Base-by-base conservation (phyloP, 192 early-diverging fungal genomes). In the Mortierella alpina region DNA sequence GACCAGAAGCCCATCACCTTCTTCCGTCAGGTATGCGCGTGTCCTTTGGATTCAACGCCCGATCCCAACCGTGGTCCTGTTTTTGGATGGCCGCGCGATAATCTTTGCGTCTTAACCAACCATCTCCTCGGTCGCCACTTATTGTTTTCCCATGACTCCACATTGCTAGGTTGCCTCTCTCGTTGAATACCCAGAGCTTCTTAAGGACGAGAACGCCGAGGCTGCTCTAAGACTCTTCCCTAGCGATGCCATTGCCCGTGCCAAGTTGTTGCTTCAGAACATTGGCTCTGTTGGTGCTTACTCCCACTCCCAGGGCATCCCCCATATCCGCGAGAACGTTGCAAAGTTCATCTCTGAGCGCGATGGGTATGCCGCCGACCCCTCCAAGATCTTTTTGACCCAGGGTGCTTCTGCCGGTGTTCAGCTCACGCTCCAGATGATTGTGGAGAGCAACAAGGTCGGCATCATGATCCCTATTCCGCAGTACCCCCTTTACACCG, bases 381-480 rank as follows among this genome's bases (percentile, higher is more conserved):
- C 97, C n/a, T 87, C 93, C 49, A 71, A 91, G 76, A 97, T 99
- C 50, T 98, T 95, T 73, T 86, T 99, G 80, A 98, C 97, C 7
- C 91, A 95, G 61, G 96, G 97, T 17, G 98, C 97, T 11, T 95
- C 93, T 23, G 88, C 93, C 31, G 98, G 94, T 60, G 95, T 99
- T 18, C 97, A 99, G 84, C 87, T 89, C 3, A 88, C 97, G 39
- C 87, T 99, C 31, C 96, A 99, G 76, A 88, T 94, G 71, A 82
- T 98, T 31, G 95, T 96, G 9, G 86, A 93, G 39, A 81, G 94
- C 75, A 55, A 73, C 18, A 86, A 93, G 20, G 92, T 96, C 20
- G 98, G 98, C 17, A 95, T 99, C 75, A 96, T 99, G 97, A 98
- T 98, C 79, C 98, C 98, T 40, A 96, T 99, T 65, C 98, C 98